Percentiles rank a stretch among this genome's conserved stretches.
Evolutionary conservation across 2,329 filamentous ascomycete genomes (phyloP).

Genomic region (Colletotrichum liriopes): DNA sequence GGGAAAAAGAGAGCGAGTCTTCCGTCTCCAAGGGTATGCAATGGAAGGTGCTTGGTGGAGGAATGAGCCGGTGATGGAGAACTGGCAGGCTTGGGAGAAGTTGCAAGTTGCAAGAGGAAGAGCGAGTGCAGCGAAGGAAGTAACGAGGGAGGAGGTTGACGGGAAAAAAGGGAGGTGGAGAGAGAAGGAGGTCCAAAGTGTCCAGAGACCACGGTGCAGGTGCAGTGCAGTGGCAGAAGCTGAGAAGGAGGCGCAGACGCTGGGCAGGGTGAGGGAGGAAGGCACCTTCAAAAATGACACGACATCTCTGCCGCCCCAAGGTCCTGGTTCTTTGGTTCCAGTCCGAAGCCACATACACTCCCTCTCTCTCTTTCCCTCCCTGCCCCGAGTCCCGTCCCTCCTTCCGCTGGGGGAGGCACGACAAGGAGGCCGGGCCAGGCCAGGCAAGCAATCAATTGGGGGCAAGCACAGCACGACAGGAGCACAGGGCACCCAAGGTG

Average conservation of each 20-base stretch:
- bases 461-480: constrained; percentile 14
- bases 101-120: constrained; percentile 24
- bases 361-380: too few species aligned
- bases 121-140: constrained; percentile 37
- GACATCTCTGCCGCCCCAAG: constrained; percentile 25
- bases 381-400: too few species aligned
- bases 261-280: constrained; percentile 12
- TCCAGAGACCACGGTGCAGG: background rate
- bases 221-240: background rate
- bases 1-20: constrained; percentile 23
- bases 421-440: constrained; percentile 3
- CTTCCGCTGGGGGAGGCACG: background rate
- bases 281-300: constrained; percentile 36
- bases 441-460: constrained; percentile 32
- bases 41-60: constrained; percentile 13
- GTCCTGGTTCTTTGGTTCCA: background rate
- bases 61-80: constrained; percentile 9
- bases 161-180: constrained; percentile 11
- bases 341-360: background rate
- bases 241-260: constrained; percentile 4
- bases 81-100: constrained; percentile 23
- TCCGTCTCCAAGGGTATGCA: constrained; percentile 20
- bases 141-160: constrained; percentile 18
- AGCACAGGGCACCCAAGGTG: constrained; percentile 27
- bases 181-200: constrained; percentile 5